phyloP scores from a whole-genome alignment of 495 filamentous ascomycete genomes.

The Penicillium lividum region DNA sequence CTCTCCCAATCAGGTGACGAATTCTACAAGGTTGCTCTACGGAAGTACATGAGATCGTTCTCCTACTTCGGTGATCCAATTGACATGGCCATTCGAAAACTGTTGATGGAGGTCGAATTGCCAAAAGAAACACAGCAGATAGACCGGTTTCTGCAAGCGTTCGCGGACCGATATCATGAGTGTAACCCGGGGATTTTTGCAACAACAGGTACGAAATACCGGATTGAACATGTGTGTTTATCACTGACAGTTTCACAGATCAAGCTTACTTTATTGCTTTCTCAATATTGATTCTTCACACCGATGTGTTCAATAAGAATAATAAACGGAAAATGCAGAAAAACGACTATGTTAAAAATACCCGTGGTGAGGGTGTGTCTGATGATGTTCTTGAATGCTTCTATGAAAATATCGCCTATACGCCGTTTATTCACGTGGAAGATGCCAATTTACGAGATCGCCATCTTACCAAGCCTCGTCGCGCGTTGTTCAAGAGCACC shows the following conservation, averaged over 20 bases:
- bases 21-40: slow-evolving; percentile 78
- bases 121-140: slow-evolving; percentile 99
- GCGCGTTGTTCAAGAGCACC: slow-evolving; percentile 67
- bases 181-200: slow-evolving; percentile 97
- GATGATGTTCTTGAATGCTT: slow-evolving; percentile 94
- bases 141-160: slow-evolving; percentile 88
- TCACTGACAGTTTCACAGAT: slow-evolving; percentile 46
- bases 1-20: slow-evolving; percentile 80
- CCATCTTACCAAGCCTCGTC: slow-evolving; percentile 70
- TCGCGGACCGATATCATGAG: slow-evolving; percentile 96
- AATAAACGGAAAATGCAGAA: slow-evolving; percentile 99
- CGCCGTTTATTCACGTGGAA: slow-evolving; percentile 94
- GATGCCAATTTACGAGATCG: slow-evolving; percentile 86
- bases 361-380: slow-evolving; percentile 80
- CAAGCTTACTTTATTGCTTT: slow-evolving; percentile 98
- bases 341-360: slow-evolving; percentile 92
- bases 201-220: slow-evolving; percentile 56
- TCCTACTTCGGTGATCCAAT: slow-evolving; percentile 93
- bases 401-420: slow-evolving; percentile 98
- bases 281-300: slow-evolving; percentile 93
- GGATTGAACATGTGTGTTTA: neutral
- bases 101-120: slow-evolving; percentile 94
- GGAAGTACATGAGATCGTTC: slow-evolving; percentile 94
- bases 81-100: slow-evolving; percentile 94
- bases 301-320: slow-evolving; percentile 98